Evolutionary conservation across 768 basidiomycete genomes (phyloP), one percentile per base, ranked within the genome.

Genomic region (Mycena latifolia): DNA sequence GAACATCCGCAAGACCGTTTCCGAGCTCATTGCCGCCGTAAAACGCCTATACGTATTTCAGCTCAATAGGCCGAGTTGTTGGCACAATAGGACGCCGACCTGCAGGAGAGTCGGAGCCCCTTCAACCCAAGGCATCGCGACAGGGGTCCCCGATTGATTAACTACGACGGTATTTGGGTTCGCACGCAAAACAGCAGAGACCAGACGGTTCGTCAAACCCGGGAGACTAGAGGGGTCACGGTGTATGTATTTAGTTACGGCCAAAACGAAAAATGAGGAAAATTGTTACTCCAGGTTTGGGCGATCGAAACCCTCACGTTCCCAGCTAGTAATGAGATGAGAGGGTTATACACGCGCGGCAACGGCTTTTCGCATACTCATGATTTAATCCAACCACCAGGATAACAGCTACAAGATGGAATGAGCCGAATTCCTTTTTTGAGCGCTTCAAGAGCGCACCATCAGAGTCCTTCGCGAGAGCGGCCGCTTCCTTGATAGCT

Each of bases 221-320:
- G 88, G 88, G 25, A 89, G 78, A 63, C 81, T 84, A 53, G 53
- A 31, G 24, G 22, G 24, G 10, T 6, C n/a, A n/a, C n/a, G n/a
- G n/a, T n/a, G n/a, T n/a, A n/a, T n/a, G n/a, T n/a, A n/a, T n/a
- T n/a, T n/a, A n/a, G n/a, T n/a, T n/a, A n/a, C n/a, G n/a, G n/a
- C n/a, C n/a, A n/a, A n/a, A n/a, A 33, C 28, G 24, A 14, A 6
- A 35, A 29, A 1, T 24, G 45, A 56, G n/a, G n/a, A 39, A 22
- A 1, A 9, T n/a, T 6, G 25, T 63, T 35, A 85, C 82, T 80
- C 78, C 69, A 85, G 76, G 65, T 83, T 72, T 14, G 78, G 71
- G 45, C 89, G 79, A 71, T 91, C 89, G 66, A 84, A 85, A 3
- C 87, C 88, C 77, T 90, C 89, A 46, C 83, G 84, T 72, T 91